A percentile compares a stretch with the other conserved stretches of the same genome.
These are phyloP conservation scores for Acanthamoeba royreba DNA, from an alignment of 208 protist genomes.

Conservation along the genomic window DNA sequence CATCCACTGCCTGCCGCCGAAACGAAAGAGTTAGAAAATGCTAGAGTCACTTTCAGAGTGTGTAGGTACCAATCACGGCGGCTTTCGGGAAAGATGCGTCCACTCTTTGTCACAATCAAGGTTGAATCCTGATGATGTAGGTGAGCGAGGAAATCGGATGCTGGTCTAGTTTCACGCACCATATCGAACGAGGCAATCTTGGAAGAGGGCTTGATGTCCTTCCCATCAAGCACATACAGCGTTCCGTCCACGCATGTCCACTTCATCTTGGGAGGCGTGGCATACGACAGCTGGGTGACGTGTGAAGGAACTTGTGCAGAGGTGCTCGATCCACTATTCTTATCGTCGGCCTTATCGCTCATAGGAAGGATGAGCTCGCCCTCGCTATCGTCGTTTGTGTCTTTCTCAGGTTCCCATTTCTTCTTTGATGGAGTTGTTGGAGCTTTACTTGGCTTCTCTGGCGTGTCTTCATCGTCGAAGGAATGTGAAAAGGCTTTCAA, in stretches of 20 bases:
- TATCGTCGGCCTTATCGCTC: background rate
- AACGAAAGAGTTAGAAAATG: background rate
- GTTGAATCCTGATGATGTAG: background rate
- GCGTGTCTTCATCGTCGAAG: background rate
- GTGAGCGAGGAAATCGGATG: background rate
- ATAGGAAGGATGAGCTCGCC: background rate
- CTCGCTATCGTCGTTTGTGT: background rate
- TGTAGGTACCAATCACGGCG: slow-evolving; percentile 60
- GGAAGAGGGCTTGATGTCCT: background rate
- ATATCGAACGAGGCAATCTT: slow-evolving; percentile 70
- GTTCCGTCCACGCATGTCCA: background rate
- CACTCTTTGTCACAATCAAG: slow-evolving; percentile 58
- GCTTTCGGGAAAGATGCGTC: slow-evolving; percentile 33
- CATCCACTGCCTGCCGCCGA: background rate
- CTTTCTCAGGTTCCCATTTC: background rate
- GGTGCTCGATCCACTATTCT: background rate
- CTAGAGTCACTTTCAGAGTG: background rate
- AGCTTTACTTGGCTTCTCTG: background rate
- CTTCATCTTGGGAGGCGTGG: background rate
- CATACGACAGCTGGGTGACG: background rate
- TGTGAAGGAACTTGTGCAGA: background rate
- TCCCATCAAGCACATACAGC: background rate
- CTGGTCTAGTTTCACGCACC: slow-evolving; percentile 53
- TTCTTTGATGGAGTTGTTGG: background rate
- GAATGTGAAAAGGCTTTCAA: background rate